phyloP scores from a whole-genome alignment of 1,139 yeast genomes.

The Diutina pseudorugosa region DNA sequence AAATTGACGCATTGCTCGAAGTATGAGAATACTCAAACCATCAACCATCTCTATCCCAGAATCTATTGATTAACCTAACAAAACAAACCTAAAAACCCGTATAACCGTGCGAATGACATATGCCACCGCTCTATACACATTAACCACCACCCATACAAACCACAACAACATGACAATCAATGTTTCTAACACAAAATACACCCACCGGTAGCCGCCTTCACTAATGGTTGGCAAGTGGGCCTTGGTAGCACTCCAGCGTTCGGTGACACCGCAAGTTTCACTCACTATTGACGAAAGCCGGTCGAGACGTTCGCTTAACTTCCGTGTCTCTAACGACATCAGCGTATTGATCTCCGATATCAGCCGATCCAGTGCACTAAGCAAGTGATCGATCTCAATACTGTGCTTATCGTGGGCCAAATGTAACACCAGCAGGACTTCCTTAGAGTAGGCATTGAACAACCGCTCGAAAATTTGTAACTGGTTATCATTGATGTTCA shows the following conservation, averaged over 20 bases:
- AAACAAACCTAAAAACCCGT: not conserved
- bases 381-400: conserved; percentile 48
- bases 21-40: too few relatives aligned
- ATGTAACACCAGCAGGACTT: not conserved
- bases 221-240: not conserved
- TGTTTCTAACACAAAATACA: not conserved
- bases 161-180: not conserved
- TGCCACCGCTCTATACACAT: not conserved
- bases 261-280: not conserved
- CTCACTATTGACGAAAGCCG: conserved; percentile 27
- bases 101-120: not conserved
- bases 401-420: conserved; percentile 22
- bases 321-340: conserved; percentile 56
- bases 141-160: not conserved
- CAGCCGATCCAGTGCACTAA: conserved; percentile 63
- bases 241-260: not conserved
- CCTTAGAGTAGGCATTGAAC: not conserved
- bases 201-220: not conserved
- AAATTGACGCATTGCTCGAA: too few relatives aligned
- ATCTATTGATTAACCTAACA: not conserved
- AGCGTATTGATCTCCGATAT: conserved; percentile 80
- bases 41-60: not conserved
- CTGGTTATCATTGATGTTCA: conserved; percentile 2
- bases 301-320: conserved; percentile 59
- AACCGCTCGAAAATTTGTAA: not conserved